Base-by-base conservation (phyloP, 1,284 basidiomycete genomes). In the Testicularia cyperi region DNA sequence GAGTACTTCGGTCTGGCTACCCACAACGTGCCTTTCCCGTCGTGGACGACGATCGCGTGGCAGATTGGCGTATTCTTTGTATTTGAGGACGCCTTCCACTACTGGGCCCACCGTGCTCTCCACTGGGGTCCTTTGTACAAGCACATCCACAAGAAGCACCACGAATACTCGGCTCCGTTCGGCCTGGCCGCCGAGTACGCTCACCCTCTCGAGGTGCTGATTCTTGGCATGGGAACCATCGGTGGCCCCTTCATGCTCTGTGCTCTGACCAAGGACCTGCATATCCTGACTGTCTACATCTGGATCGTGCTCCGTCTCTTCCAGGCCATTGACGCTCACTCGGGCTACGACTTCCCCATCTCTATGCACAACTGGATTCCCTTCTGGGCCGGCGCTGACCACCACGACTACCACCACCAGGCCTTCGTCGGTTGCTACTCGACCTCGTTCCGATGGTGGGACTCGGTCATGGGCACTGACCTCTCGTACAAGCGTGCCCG, bases 361-460 rank as follows among this genome's bases (percentile, higher is more conserved):
- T 94, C 90, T n/a, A 82, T 98, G 56, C 87, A 92, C 72, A 86
- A 94, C 81, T 86, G 90, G 73, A 53, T 98, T 22, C 94, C 94
- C 4, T 90, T 97, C 83, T 98, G 94, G 94, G 90, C 91, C 19
- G 94, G 95, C 38, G 95, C 94, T 0, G 95, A 98, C 75, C 92
- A 96, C 81, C 92, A 96, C 78, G 92, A 74, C 64, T 67, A 77
- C 58, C 74, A 78, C 60, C 76, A 77, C 61, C 67, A 70, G 66
- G 70, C 70, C 14, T 69, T 65, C 30, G 44, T 73, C 3, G 62
- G 68, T 47, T 74, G 69, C 67, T 71, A 68, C 58, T 65, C 74
- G 39, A 74, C 74, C 23, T 63, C 56, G 32, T 76, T 76, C 71
- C 52, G 74, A 20, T 74, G 69, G 69, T 74, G 72, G 71, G 74